Evolutionary conservation across 23 red algal species (phyloP), one percentile per base, ranked within the genome.

Genomic region (Gracilaria gracilis): DNA sequence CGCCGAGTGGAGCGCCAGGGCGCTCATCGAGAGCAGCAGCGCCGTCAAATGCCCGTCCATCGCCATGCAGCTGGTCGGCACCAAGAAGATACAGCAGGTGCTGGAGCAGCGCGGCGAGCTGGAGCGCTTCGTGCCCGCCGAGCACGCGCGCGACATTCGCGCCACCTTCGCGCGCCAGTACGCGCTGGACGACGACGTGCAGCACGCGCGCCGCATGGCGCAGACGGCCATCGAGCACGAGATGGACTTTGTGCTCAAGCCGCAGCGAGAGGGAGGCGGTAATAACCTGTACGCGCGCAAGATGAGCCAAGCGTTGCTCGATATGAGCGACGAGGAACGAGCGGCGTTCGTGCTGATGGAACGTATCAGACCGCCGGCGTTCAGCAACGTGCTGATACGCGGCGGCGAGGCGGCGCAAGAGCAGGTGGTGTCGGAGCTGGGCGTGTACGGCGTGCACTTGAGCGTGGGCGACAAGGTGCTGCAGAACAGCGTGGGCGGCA

Each of bases 11-110:
- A 19, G 32, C 19, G 97, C 97, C 0, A 83, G 97, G n/a, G 93
- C 27, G 44, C 0, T 89, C 1, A 61, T 99, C 8, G 94, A 95
- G 59, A 38, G 32, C 38, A 90, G 88, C 70, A 79, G 37, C 46
- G 90, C 94, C 31, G 86, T 86, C 24, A 91, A 93, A 39, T 96
- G 94, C 36, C 97, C 97, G 32, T 86, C 82, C 57, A 65, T 96
- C 16, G 90, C 87, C n/a, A 54, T 88, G 64, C 97, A 99, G 38
- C 84, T 99, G n/a, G 90, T 95, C 15, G 97, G 97, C n/a, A 94
- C 92, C n/a, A 99, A 99, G 91, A 95, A 95, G 75, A 85, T 99
- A 32, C 97, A 99, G 62, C 97, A 99, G 83, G 72, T 96, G 19
- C 87, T 99, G 46, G 71, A 91, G 55, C 35, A 51, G 6, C 50